Evolutionary conservation across 192 early-diverging fungal species (phyloP).

Genomic region (Backusella tarrabulga): DNA sequence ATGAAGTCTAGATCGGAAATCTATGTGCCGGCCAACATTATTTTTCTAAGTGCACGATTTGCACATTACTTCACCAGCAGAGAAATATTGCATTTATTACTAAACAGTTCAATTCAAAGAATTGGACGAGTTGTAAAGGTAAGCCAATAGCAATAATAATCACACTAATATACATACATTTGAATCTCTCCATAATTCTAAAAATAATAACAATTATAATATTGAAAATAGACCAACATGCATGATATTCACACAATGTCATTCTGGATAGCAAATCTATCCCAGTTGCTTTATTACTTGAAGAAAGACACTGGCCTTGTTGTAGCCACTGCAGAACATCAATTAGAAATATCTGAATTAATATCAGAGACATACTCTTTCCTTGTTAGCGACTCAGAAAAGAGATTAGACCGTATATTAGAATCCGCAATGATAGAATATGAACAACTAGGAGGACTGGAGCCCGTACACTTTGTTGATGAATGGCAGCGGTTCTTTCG

Average conservation of each 20-base stretch:
- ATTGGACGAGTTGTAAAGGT: conserved; percentile 58
- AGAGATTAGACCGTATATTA: conserved; percentile 64
- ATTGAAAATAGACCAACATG: conserved; percentile 36
- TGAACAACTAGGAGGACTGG: conserved; percentile 70
- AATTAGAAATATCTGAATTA: conserved; percentile 79
- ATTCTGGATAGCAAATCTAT: conserved; percentile 87
- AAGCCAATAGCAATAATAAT: conserved; percentile 5
- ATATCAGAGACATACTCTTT: conserved; percentile 69
- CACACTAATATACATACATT: not conserved
- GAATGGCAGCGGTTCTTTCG: conserved; percentile 47
- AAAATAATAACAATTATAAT: not conserved
- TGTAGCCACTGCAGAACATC: conserved; percentile 67
- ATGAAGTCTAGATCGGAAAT: conserved; percentile 59
- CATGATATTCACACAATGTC: conserved; percentile 62
- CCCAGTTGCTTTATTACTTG: conserved; percentile 82
- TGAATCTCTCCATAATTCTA: not conserved
- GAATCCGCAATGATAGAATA: conserved; percentile 68
- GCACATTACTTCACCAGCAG: conserved; percentile 76
- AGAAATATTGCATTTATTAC: conserved; percentile 72
- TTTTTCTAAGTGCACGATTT: conserved; percentile 88
- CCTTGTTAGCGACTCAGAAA: conserved; percentile 61
- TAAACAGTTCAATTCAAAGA: conserved; percentile 53
- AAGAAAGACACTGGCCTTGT: conserved; percentile 82
- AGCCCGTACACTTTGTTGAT: conserved; percentile 54
- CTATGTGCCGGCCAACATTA: conserved; percentile 79